These are phyloP conservation scores for Saccharomyces hybrid DNA, from an alignment of 1,139 yeast genomes.

Conservation along the genomic window DNA sequence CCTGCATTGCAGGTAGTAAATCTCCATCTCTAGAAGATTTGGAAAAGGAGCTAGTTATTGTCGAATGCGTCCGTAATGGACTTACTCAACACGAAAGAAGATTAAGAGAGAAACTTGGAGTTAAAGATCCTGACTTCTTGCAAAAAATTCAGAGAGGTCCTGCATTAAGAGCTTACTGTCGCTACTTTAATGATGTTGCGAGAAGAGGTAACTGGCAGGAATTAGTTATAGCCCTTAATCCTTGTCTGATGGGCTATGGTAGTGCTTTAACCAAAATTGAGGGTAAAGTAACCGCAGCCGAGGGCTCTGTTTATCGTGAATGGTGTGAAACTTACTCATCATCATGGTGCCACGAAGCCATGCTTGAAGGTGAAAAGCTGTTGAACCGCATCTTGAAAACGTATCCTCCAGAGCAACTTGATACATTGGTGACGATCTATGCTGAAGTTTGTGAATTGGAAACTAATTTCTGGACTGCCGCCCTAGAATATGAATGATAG, in stretches of 20 bases:
- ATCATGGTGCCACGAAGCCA: constrained; percentile 49
- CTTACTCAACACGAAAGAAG: constrained; percentile 48
- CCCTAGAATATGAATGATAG: constrained; percentile 15
- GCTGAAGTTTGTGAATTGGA: constrained; percentile 53
- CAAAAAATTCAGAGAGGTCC: constrained; percentile 43
- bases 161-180: constrained; percentile 53
- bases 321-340: constrained; percentile 61
- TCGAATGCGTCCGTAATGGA: constrained; percentile 49
- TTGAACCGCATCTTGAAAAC: constrained; percentile 39
- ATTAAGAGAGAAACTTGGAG: constrained; percentile 39
- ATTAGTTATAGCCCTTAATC: constrained; percentile 60
- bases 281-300: constrained; percentile 15
- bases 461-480: constrained; percentile 55
- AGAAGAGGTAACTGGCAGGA: constrained; percentile 52
- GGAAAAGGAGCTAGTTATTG: constrained; percentile 44
- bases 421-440: constrained; percentile 50
- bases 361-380: constrained; percentile 40
- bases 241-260: constrained; percentile 70
- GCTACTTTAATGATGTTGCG: constrained; percentile 50
- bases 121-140: constrained; percentile 34
- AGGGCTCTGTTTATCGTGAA: constrained; percentile 35
- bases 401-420: constrained; percentile 36
- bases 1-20: constrained; percentile 55
- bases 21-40: constrained; percentile 51
- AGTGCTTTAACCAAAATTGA: constrained; percentile 33